Base-by-base conservation (phyloP, 108 stramenopile genomes). In the Cyclostephanos invisitatus region DNA sequence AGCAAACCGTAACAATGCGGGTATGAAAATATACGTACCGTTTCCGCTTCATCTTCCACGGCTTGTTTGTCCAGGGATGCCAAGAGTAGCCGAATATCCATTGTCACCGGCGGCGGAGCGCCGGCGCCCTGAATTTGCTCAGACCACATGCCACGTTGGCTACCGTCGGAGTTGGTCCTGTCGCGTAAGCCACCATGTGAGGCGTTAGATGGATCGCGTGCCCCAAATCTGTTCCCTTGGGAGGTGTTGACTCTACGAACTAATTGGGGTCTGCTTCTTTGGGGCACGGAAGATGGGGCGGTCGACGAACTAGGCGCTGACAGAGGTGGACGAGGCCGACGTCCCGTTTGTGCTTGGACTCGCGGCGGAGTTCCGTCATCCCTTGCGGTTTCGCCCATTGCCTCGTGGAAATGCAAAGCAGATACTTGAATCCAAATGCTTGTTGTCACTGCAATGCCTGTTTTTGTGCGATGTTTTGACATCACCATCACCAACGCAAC, bases 31-130 rank as follows among this genome's bases (percentile, higher is more conserved):
- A 37, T 32, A 60, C 75, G 62, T 51, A 76, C 78, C 18, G 71
- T 44, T 61, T 80, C 78, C 5, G 78, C 78, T 61, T 63, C 78
- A 46, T 80, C 72, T 46, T 80, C 78, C 32, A 73, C 62, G 27
- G 78, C 49, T 63, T 65, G 35, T 28, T 42, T 57, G 7, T 80
- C 78, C 54, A 80, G 73, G 64, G 72, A 73, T n/a, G 71, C 72
- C 62, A 67, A 48, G 42, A 80, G 54, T 22, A 80, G 44, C 7
- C 48, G 36, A 17, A 54, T 55, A 56, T 72, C 71, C 6, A n/a
- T 67, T 46, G 44, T 14, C 44, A 15, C 44, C 44, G 15, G 44
- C 44, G 12, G 14, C 14, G 14, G 44, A 46, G 44, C 44, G 44
- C 15, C 15, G 44, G 3, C 44, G 44, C 44, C 14, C 15, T 15